A percentile compares a stretch with the other conserved stretches of the same genome.
These are phyloP conservation scores for Eucalyptus globulus DNA, from an alignment of 345 rosid genomes.

Conservation along the genomic window DNA sequence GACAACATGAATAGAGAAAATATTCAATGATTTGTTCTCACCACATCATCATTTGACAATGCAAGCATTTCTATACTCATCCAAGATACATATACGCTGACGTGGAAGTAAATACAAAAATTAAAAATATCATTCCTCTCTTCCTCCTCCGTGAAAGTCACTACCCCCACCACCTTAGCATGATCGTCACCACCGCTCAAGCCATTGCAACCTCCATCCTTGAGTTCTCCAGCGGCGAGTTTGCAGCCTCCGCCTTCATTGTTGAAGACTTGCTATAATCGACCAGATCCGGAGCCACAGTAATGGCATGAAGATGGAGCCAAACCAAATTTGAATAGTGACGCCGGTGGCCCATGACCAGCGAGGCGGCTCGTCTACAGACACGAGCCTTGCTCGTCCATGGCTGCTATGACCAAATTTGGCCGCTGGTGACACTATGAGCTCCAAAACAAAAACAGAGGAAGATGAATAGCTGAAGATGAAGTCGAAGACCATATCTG, in stretches of 20 bases:
- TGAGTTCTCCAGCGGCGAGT: not conserved
- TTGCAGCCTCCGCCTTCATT: not conserved
- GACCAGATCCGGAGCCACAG: not conserved
- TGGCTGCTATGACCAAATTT: not conserved
- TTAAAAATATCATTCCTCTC: not conserved
- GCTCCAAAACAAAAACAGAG: not conserved
- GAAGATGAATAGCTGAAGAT: no score
- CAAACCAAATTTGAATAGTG: not conserved
- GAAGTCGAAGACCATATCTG: no score
- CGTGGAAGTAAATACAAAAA: not conserved
- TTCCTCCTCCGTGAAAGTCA: not conserved
- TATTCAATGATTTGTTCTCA: not conserved
- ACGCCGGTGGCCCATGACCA: not conserved
- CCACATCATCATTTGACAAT: not conserved
- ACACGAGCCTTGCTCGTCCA: not conserved
- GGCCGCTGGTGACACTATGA: not conserved
- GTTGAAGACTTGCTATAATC: not conserved
- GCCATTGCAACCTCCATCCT: not conserved
- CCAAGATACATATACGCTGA: not conserved
- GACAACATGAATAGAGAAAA: not conserved
- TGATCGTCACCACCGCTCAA: not conserved
- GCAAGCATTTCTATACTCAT: no score
- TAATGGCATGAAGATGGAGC: not conserved
- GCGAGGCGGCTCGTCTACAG: no score
- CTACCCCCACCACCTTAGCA: not conserved